Conservation (phyloP, 2,329 filamentous ascomycete genomes). For the Monilinia vaccinii-corymbosi region DNA sequence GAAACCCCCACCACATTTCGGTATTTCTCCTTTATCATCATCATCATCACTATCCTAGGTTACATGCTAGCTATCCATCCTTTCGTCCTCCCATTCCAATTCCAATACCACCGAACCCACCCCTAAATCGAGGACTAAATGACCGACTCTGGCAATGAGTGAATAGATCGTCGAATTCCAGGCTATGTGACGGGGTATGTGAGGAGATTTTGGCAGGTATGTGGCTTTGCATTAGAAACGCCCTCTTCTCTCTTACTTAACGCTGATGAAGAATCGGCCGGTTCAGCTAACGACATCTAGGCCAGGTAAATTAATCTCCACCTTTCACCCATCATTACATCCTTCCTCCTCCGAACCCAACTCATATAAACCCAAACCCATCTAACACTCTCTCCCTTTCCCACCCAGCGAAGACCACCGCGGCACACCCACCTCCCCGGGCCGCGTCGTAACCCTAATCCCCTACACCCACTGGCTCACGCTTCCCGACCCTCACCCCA, state of each 20-base stretch:
- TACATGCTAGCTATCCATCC: conserved; percentile 6
- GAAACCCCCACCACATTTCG: conserved; percentile 94
- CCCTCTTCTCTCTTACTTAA: no score
- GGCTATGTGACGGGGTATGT: conserved; percentile 93
- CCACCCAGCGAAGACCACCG: conserved; percentile 76
- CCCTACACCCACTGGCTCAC: conserved; percentile 74
- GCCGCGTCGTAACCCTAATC: conserved; percentile 88
- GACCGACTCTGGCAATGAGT: not conserved
- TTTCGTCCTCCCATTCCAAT: no score
- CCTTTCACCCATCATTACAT: not conserved
- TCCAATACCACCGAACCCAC: not conserved
- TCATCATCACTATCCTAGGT: no score
- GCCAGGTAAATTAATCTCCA: conserved; percentile 25
- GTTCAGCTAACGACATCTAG: conserved; percentile 16
- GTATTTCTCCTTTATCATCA: conserved; percentile 39
- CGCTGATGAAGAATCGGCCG: not conserved
- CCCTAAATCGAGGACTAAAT: not conserved
- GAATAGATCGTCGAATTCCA: conserved; percentile 67
- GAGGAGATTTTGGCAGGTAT: conserved; percentile 93
- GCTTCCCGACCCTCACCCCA: conserved; percentile 46
- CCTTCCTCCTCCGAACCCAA: no score
- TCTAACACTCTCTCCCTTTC: not conserved
- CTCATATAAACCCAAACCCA: not conserved
- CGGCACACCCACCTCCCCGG: conserved; percentile 78
- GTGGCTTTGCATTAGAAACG: conserved; percentile 26